Evolutionary conservation across 2,329 filamentous ascomycete species (phyloP), one percentile per base, ranked within the genome.

Genomic region (Coniella vitis): DNA sequence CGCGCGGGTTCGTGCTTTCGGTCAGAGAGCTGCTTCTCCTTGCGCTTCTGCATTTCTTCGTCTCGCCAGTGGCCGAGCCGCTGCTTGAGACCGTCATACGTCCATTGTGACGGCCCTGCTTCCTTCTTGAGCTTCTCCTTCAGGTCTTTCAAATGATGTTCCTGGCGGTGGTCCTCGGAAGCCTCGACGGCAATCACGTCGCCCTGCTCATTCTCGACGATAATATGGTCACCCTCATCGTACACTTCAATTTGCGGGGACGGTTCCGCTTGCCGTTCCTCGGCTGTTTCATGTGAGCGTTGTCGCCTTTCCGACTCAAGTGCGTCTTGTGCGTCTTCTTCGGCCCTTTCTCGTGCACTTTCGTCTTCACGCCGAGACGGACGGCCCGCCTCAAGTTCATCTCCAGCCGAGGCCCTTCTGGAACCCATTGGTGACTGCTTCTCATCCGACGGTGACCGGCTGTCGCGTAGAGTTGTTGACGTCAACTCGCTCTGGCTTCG

Each of bases 141-240:
- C 12, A 59, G 46, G 10, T 47, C 48, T 38, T 61, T 57, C 29
- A 58, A 54, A 20, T 46, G 37, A 19, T 59, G 54, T 9, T 56
- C 51, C 16, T 53, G 40, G 40, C 54, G 39, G 43, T 58, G 50
- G 31, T 57, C 32, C 4, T 39, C 25, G 56, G 61, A 10, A 64
- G 74, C 66, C 55, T 83, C 74, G 0, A 87, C 79, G 16, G 79
- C 79, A 5, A 96, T 63, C 3, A 96, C 90, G 47, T 96, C 90
- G 7, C 91, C 91, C 49, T 95, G 85, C 54, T 83, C 74, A 58
- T 95, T 86, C 65, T 97, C 91, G 48, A 94, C 81, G 7, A 96
- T 70, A 35, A 93, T 77, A 19, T 94, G 67, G 46, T 83, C 65
- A 1, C 90, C 90, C 67, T 96, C 90, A 55, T 90, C 80, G 57